These are phyloP conservation scores for Alternaria conjuncta DNA, from an alignment of 2,329 filamentous ascomycete genomes.

Conservation along the genomic window DNA sequence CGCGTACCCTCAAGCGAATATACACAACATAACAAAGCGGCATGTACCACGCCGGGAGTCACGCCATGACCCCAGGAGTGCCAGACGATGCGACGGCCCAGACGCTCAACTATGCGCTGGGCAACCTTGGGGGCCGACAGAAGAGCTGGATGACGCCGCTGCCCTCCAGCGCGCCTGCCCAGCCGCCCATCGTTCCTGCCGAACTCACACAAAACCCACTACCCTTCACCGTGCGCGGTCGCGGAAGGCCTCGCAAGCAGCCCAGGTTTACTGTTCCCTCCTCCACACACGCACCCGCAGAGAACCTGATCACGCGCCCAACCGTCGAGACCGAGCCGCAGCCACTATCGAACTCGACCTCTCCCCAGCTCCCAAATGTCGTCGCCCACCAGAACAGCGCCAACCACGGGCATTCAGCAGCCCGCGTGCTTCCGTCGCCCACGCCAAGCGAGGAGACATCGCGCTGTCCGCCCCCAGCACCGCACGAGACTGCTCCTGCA, in stretches of 20 bases:
- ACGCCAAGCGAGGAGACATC: slow-evolving; percentile 64
- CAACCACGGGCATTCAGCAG: slow-evolving; percentile 4
- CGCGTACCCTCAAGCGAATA: not conserved
- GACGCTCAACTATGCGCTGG: slow-evolving; percentile 38
- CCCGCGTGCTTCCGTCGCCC: slow-evolving; percentile 64
- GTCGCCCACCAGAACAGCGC: slow-evolving; percentile 9
- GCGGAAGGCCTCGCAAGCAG: slow-evolving; percentile 19
- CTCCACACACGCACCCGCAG: not conserved
- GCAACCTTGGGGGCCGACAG: slow-evolving; percentile 36
- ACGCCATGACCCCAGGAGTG: slow-evolving; percentile 17
- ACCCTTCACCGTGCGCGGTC: slow-evolving; percentile 9
- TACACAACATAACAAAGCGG: not conserved
- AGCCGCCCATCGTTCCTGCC: not conserved
- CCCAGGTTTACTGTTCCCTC: not conserved
- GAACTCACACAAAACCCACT: not conserved
- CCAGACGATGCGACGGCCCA: slow-evolving; percentile 20
- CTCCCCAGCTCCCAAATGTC: slow-evolving; percentile 43
- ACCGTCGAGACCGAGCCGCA: slow-evolving; percentile 16
- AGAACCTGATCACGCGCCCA: not conserved
- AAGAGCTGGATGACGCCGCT: slow-evolving; percentile 42
- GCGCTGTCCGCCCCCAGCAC: not conserved
- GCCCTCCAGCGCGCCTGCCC: not conserved
- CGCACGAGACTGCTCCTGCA: not conserved
- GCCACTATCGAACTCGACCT: slow-evolving; percentile 41
- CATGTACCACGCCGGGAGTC: not conserved